Evolutionary conservation across 257 asterid species (phyloP).

Genomic region (Solanum lignicaule): DNA sequence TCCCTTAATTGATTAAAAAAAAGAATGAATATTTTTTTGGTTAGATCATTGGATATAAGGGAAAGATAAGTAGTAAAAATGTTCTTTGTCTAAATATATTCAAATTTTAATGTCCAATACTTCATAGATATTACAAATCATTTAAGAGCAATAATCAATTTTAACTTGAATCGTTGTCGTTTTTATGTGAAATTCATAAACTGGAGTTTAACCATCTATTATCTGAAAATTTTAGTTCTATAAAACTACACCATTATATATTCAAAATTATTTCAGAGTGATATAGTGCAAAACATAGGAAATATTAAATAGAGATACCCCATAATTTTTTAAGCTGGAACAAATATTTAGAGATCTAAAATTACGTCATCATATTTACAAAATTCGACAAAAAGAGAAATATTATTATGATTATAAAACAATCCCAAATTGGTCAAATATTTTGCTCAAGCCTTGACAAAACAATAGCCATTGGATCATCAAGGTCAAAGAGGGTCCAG

Average conservation of each 20-base stretch:
- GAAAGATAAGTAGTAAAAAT: not conserved
- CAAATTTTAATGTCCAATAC: not conserved
- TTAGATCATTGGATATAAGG: not conserved
- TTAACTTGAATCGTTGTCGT: not conserved
- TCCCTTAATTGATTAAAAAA: not conserved
- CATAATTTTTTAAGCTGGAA: not conserved
- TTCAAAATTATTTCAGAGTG: not conserved
- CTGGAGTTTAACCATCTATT: not conserved
- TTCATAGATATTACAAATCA: not conserved
- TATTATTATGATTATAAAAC: not conserved
- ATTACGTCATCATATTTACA: not conserved
- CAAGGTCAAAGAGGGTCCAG: not conserved
- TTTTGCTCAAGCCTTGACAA: not conserved
- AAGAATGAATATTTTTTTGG: not conserved
- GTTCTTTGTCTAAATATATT: not conserved
- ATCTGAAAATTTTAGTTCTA: not conserved
- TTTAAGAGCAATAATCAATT: not conserved
- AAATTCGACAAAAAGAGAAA: not conserved
- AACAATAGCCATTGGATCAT: slow-evolving; percentile 5
- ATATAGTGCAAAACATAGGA: not conserved
- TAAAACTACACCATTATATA: not conserved
- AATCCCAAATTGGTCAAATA: not conserved
- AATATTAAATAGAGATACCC: not conserved
- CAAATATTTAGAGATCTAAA: not conserved
- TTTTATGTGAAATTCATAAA: not conserved